Conservation (phyloP, 2,329 filamentous ascomycete species). For the Cordyceps pruinosa region DNA sequence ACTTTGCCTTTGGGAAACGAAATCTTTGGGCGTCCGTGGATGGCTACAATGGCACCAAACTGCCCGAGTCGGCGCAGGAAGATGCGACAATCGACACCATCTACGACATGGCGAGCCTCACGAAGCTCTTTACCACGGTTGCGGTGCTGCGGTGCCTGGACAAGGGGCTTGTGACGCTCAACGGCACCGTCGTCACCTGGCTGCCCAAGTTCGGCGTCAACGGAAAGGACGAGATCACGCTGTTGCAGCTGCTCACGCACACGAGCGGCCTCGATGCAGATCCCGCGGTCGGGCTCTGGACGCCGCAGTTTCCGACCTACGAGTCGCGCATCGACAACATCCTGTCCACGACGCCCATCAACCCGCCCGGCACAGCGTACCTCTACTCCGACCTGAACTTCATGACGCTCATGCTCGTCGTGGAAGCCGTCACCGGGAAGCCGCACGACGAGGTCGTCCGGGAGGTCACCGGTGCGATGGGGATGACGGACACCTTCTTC, state of each 20-base stretch:
- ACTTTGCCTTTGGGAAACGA: constrained; percentile 22
- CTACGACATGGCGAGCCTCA: constrained; percentile 33
- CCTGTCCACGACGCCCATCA: constrained; percentile 20
- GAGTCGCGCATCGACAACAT: constrained; percentile 21
- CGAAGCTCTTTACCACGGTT: constrained; percentile 31
- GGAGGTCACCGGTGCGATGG: constrained; percentile 20
- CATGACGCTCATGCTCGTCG: constrained; percentile 25
- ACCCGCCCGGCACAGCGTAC: constrained; percentile 22
- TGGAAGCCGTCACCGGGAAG: constrained; percentile 23
- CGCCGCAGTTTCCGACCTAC: constrained; percentile 17
- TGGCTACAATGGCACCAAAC: constrained; percentile 21
- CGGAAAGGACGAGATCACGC: constrained; percentile 27
- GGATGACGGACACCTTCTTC: constrained; percentile 27
- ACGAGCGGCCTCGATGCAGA: constrained; percentile 26
- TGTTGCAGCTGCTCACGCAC: constrained; percentile 27
- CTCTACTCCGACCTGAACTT: constrained; percentile 30
- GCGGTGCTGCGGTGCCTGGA: constrained; percentile 27
- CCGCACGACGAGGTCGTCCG: constrained; percentile 22
- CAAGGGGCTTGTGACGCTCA: constrained; percentile 18
- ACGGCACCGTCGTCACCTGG: constrained; percentile 25
- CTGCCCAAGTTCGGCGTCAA: constrained; percentile 26
- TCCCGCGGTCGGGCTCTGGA: constrained; percentile 22
- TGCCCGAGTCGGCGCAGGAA: constrained; percentile 21
- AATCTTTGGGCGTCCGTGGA: constrained; percentile 22
- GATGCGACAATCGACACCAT: constrained; percentile 26